phyloP scores from a whole-genome alignment of 1,284 basidiomycete species.

The Jaminaea rosea region DNA sequence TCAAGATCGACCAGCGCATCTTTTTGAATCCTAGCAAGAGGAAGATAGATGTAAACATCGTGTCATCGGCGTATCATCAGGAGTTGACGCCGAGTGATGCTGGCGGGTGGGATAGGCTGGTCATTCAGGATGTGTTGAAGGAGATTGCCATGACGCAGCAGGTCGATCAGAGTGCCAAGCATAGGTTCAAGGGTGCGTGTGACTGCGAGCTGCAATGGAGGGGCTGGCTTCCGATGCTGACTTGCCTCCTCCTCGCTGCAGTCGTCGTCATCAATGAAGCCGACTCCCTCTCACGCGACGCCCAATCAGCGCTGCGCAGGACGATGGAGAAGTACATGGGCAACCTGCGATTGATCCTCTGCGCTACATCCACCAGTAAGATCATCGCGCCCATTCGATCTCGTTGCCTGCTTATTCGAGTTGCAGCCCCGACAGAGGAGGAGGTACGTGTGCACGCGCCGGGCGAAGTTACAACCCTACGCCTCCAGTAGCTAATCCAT shows the following conservation, averaged over 20 bases:
- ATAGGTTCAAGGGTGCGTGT: conserved; percentile 82
- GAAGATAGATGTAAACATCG: conserved; percentile 91
- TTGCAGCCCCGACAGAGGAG: conserved; percentile 71
- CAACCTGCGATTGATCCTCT: conserved; percentile 92
- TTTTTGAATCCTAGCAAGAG: conserved; percentile 90
- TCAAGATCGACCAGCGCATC: conserved; percentile 95
- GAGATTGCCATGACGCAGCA: conserved; percentile 99
- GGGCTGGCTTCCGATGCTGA: neutral
- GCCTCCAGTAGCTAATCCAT: neutral
- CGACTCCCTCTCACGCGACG: conserved; percentile 85
- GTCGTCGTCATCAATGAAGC: conserved; percentile 99
- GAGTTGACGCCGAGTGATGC: conserved; percentile 98
- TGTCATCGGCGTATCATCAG: conserved; percentile 84
- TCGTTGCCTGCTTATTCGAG: conserved; percentile 84
- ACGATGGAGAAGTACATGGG: conserved; percentile 99
- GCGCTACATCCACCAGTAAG: conserved; percentile 91
- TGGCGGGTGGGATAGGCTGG: conserved; percentile 86
- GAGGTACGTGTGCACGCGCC: conserved; percentile 51
- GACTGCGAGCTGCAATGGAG: neutral
- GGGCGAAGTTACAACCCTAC: neutral
- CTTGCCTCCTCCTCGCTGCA: conserved; percentile 46
- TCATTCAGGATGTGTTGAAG: conserved; percentile 94
- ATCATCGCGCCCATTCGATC: conserved; percentile 95
- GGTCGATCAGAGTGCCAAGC: conserved; percentile 87
- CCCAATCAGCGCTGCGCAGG: conserved; percentile 87